Percentiles rank a stretch among this genome's conserved stretches.
phyloP scores from a whole-genome alignment of 2,329 filamentous ascomycete genomes.

The Aspergillus tanneri region DNA sequence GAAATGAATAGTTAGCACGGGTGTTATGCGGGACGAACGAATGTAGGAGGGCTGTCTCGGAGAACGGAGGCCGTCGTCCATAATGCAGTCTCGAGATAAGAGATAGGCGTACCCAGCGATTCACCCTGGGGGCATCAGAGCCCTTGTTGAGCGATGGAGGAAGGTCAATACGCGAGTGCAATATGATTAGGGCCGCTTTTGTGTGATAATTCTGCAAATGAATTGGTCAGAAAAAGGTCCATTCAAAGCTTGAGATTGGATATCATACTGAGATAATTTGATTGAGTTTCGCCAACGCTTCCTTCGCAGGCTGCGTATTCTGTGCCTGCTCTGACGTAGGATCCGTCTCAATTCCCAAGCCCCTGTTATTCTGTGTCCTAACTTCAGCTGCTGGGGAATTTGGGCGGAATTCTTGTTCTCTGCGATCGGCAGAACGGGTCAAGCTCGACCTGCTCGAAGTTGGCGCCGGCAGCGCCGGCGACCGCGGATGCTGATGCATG shows the following conservation, averaged over 20 bases:
- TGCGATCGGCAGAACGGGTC: conserved; percentile 69
- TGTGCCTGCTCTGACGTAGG: conserved; percentile 45
- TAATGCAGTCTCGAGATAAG: not conserved
- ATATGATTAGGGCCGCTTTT: conserved; percentile 80
- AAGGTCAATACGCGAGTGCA: conserved; percentile 76
- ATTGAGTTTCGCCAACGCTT: conserved; percentile 76
- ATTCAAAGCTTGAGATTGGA: not conserved
- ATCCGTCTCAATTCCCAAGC: conserved; percentile 52
- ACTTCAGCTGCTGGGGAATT: conserved; percentile 56
- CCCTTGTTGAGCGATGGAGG: conserved; percentile 57
- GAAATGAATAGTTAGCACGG: not conserved
- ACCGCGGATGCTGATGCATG: conserved; percentile 91
- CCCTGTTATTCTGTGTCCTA: conserved; percentile 50
- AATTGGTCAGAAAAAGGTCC: conserved; percentile 23
- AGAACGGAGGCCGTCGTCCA: not conserved
- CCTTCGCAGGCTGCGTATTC: conserved; percentile 56
- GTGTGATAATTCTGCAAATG: conserved; percentile 76
- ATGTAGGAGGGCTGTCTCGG: not conserved
- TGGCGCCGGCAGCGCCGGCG: conserved; percentile 70
- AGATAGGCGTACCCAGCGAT: conserved; percentile 77
- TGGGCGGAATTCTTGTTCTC: conserved; percentile 61
- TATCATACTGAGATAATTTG: conserved; percentile 81
- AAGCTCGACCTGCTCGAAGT: conserved; percentile 71
- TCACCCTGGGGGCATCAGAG: conserved; percentile 63
- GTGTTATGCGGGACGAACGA: not conserved